A percentile compares a stretch with the other conserved stretches of the same genome.
These are phyloP conservation scores for Tubosaeta brunneosetosa DNA, from an alignment of 768 basidiomycete species.

Conservation along the genomic window DNA sequence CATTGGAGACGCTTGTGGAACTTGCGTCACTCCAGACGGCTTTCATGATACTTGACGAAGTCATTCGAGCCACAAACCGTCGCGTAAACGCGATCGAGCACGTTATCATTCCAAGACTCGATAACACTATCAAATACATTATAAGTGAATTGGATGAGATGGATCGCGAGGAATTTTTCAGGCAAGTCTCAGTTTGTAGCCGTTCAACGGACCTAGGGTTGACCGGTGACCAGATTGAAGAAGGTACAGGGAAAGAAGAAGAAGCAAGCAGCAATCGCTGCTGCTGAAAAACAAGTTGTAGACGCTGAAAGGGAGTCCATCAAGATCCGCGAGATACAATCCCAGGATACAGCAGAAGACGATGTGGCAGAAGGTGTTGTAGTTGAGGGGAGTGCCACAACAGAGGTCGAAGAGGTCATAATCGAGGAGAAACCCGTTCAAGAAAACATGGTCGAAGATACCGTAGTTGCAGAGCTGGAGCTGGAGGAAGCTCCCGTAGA, in stretches of 20 bases:
- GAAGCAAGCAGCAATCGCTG: constrained; percentile 55
- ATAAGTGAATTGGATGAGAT: constrained; percentile 97
- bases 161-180: constrained; percentile 94
- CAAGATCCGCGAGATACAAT: constrained; percentile 4
- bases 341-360: constrained; percentile 1
- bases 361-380: constrained; percentile 2
- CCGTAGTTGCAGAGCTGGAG: constrained; percentile 10
- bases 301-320: constrained; percentile 5
- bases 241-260: constrained; percentile 99
- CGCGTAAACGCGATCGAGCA: constrained; percentile 99
- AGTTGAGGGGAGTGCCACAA: not conserved
- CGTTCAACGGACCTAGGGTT: constrained; percentile 1
- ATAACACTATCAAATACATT: constrained; percentile 98
- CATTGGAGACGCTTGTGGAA: constrained; percentile 94
- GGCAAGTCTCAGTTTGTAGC: constrained; percentile 40
- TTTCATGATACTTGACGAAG: constrained; percentile 97
- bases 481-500: constrained; percentile 42
- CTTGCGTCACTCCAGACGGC: constrained; percentile 96
- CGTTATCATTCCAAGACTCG: constrained; percentile 89
- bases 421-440: constrained; percentile 15
- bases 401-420: constrained; percentile 12
- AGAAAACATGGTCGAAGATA: constrained; percentile 24
- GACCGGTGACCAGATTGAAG: constrained; percentile 60
- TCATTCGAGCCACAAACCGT: constrained; percentile 98
- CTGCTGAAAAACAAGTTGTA: constrained; percentile 20